Evolutionary conservation across 2,329 filamentous ascomycete genomes (phyloP).

Genomic region (Moelleriella libera): DNA sequence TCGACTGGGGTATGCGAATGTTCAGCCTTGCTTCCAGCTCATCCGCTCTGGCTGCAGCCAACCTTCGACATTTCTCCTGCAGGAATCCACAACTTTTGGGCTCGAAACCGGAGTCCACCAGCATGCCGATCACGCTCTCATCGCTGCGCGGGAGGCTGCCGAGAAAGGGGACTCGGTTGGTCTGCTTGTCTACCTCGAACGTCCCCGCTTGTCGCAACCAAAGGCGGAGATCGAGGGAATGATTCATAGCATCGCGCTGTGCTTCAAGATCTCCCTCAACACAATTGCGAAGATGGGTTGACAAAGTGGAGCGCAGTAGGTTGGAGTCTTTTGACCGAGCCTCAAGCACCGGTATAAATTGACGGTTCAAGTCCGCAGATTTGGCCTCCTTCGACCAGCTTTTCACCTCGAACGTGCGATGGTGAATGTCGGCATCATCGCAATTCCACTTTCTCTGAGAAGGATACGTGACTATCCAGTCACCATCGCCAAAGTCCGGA

Average conservation of each 20-base stretch:
- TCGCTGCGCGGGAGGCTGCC: slow-evolving; percentile 34
- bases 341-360: slow-evolving; percentile 54
- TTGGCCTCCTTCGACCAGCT: slow-evolving; percentile 17
- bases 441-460: slow-evolving; percentile 58
- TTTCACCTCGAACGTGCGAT: slow-evolving; percentile 53
- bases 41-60: slow-evolving; percentile 38
- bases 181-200: slow-evolving; percentile 20
- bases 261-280: slow-evolving; percentile 37
- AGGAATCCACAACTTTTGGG: slow-evolving; percentile 32
- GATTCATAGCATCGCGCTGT: slow-evolving; percentile 34
- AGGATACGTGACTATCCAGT: slow-evolving; percentile 52
- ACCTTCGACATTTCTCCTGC: slow-evolving; percentile 27
- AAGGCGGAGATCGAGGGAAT: slow-evolving; percentile 33
- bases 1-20: slow-evolving; percentile 45
- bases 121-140: slow-evolving; percentile 35
- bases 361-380: slow-evolving; percentile 46
- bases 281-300: slow-evolving; percentile 30
- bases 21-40: slow-evolving; percentile 40
- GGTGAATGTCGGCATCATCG: slow-evolving; percentile 28
- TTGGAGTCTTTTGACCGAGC: slow-evolving; percentile 35
- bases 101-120: slow-evolving; percentile 49
- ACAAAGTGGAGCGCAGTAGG: slow-evolving; percentile 33
- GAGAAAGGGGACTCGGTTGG: slow-evolving; percentile 25
- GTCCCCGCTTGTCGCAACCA: slow-evolving; percentile 34
- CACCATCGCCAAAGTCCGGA: slow-evolving; percentile 19